Base-by-base conservation (phyloP, 495 filamentous ascomycete genomes). In the Oleoguttula mirabilis region DNA sequence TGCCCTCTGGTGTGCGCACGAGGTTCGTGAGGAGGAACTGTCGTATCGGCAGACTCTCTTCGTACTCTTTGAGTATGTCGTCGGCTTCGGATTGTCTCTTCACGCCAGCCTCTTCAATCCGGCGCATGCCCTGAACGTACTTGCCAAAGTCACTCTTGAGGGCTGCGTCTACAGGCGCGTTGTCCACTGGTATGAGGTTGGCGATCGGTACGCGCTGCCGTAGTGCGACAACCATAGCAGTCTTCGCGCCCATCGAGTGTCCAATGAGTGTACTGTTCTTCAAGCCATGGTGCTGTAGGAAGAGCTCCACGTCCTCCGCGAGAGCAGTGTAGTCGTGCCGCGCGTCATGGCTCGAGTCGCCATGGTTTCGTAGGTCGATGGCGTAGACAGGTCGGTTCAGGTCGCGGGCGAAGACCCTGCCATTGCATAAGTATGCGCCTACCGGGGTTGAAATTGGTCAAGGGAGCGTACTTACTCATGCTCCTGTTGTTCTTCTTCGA, bases 221-320 rank as follows among this genome's bases (percentile, higher is more conserved):
- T 12, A 98, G 73, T 22, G 86, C 82, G 24, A 96, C 69, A 0
- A 82, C 71, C 88, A 96, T 94, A 39, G 84, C 88, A 2, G 80
- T 77, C 69, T 98, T 98, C 27, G 90, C 90, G 38, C 92, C 92
- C 88, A 98, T 98, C 1, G 88, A 94, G 65, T 98, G 90, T 0
- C 90, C 90, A 52, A 98, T 87, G 4, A 98, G 63, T 0, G 82
- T 83, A 2, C 75, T 65, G 21, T 80, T 66, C 25, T 71, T 66
- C 22, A 96, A 68, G 2, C 69, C 69, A 60, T 92, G 82, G 39
- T 83, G 60, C 1, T 71, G 48, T 41, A 98, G 80, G 61, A 98
- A 96, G 43, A 74, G 66, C 38, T 77, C 75, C 6, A 95, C 76
- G 54, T 98, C 90, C 40, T 81, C 79, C 3, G 88, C 85, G 77